phyloP scores from a whole-genome alignment of 2,329 filamentous ascomycete species.

The Calycina herbarum region DNA sequence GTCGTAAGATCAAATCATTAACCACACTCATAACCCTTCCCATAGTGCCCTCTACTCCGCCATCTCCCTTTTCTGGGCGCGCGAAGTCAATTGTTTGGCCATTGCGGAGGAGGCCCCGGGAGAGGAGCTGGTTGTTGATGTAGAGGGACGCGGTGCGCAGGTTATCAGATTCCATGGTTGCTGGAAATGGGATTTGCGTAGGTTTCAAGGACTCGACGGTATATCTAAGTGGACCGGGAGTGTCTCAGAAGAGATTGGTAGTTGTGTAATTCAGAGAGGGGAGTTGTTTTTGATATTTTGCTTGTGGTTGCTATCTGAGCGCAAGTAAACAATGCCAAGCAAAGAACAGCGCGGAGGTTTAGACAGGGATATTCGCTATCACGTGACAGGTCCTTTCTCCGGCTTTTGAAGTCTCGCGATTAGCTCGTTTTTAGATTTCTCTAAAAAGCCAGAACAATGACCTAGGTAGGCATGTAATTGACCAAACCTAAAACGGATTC shows the following conservation, averaged over 20 bases:
- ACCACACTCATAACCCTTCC: conserved; percentile 87
- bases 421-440: too few relatives aligned
- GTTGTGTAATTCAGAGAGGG: conserved; percentile 13
- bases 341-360: neutral
- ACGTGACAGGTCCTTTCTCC: neutral
- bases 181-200: neutral
- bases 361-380: neutral
- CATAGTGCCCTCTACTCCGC: conserved; percentile 69
- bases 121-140: conserved; percentile 71
- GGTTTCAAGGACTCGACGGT: neutral
- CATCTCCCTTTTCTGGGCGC: conserved; percentile 62
- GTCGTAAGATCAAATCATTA: conserved; percentile 86
- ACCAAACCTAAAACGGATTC: too few relatives aligned
- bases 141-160: conserved; percentile 67
- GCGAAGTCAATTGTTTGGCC: conserved; percentile 82
- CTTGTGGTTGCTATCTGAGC: neutral
- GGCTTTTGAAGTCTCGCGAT: neutral
- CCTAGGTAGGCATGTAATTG: too few relatives aligned
- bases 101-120: conserved; percentile 64
- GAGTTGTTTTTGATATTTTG: conserved; percentile 7
- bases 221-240: neutral
- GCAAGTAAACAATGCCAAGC: conserved; percentile 10
- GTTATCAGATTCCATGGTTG: conserved; percentile 48
- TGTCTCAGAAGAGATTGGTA: neutral
- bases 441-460: too few relatives aligned